Evolutionary conservation across 352 stramenopile species (phyloP), one percentile per base, ranked within the genome.

Genomic region (Phytopythium chamaehyphon): DNA sequence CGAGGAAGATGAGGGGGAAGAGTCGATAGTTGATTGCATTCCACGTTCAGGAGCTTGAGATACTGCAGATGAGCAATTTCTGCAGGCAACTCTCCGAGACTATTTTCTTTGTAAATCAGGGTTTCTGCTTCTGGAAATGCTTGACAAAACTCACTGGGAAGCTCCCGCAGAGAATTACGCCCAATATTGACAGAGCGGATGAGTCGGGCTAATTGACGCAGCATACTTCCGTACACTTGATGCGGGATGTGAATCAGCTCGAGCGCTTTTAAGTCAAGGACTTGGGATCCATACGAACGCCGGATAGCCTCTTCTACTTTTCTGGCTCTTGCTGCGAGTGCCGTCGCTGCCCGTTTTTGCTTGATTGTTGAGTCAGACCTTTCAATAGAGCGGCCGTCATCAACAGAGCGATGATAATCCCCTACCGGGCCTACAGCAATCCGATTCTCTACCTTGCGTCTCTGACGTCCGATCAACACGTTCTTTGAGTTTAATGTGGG

Each of bases 71-170:
- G 33, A 0, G 53, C 43, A 6, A 87, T 43, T 6, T 43, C 54
- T 2, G 44, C 24, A 6, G 78, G 76, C 0, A 89, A 44, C 3
- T 51, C 35, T 6, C 66, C 62, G 16, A 92, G 63, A 9, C 68
- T 54, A 42, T 92, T 92, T 38, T 90, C 81, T 50, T 86, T 92
- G 55, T 60, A 80, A 51, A 83, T 33, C 2, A 89, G 21, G 9
- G 38, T 67, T 14, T 86, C 70, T 1, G 63, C 67, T 46, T 87
- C 70, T 1, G 61, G 64, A 39, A 92, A 92, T 3, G 70, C 64
- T 5, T 40, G 47, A 28, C 79, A 61, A 52, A 92, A 90, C n/a
- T 21, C 36, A 2, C 64, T 26, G 0, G 78, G 72, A 15, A 92
- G 39, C 51, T 84, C 72, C 1, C 78, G 76, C 4, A 92, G 57